Evolutionary conservation across 768 basidiomycete genomes (phyloP), one percentile per base, ranked within the genome.

Genomic region (Gelatoporia subvermispora): DNA sequence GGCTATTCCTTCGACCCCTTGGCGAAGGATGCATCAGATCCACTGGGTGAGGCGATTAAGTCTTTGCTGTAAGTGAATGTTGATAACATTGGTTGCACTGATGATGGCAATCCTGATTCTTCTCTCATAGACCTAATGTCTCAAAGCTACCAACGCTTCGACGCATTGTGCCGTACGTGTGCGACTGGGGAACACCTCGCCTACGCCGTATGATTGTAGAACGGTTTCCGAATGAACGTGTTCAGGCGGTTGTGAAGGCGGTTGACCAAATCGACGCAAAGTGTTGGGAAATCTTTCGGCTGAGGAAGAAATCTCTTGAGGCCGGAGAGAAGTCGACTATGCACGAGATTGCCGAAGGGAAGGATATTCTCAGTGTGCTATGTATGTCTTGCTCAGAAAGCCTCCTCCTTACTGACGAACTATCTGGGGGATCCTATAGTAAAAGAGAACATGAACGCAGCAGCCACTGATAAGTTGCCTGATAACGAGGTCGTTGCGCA

Each of bases 401-500:
- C 28, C 28, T 31, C 7, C 28, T 31, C 28, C 5, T 5, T 13
- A 13, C 28, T 31, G 28, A 31, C 28, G 28, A 31, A 5, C 15
- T 8, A 25, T n/a, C 4, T 23, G 13, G 13, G 13, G n/a, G n/a
- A n/a, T n/a, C 35, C n/a, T 21, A 28, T 42, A 60, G 60, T 59
- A 20, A 43, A 53, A 41, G 57, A 51, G 13, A 62, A 62, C 36
- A 44, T 52, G 45, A 42, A 43, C 3, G 51, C 53, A 3, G n/a
- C 36, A 3, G 54, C 44, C 4, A 52, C 49, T 2, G 62, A 64
- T 13, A 45, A 45, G 21, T 47, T 58, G n/a, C 36, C 49, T 5
- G 56, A 60, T 9, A 45, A 50, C 3, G 58, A 63, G 47, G 21
- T 63, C 15, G 35, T 59, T 3, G 56, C 49, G 1, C 61, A 65